phyloP scores from a whole-genome alignment of 345 rosid genomes.

The Populus simonii region DNA sequence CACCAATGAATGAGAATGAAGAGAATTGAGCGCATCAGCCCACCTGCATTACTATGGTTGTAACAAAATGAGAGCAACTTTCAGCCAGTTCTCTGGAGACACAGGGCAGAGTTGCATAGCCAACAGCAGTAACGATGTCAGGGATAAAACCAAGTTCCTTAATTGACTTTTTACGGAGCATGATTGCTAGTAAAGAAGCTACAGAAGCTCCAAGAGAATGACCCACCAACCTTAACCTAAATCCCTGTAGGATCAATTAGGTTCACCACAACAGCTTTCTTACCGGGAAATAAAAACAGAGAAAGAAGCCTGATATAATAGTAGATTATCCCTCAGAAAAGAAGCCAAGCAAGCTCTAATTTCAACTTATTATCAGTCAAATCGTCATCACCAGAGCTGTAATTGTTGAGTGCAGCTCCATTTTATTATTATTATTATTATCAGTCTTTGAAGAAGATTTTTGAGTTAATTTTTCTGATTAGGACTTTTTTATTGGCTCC shows the following conservation, averaged over 20 bases:
- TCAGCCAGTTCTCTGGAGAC: slow-evolving; percentile 88
- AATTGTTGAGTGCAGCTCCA: slow-evolving; percentile 28
- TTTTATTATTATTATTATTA: slow-evolving; percentile 3
- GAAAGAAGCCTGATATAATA: background rate
- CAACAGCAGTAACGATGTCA: slow-evolving; percentile 73
- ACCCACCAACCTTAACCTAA: slow-evolving; percentile 87
- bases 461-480: slow-evolving; percentile 18
- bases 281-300: background rate
- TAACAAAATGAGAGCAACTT: slow-evolving; percentile 79
- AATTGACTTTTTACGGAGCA: slow-evolving; percentile 68
- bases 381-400: slow-evolving; percentile 52
- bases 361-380: slow-evolving; percentile 56
- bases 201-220: slow-evolving; percentile 95
- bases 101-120: slow-evolving; percentile 90
- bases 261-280: slow-evolving; percentile 19
- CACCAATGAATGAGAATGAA: slow-evolving; percentile 3
- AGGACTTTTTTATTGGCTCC: slow-evolving; percentile 49
- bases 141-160: slow-evolving; percentile 79
- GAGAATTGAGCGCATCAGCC: slow-evolving; percentile 8
- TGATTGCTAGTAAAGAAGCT: slow-evolving; percentile 77
- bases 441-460: slow-evolving; percentile 31
- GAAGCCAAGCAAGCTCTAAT: slow-evolving; percentile 72
- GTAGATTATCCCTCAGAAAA: slow-evolving; percentile 2
- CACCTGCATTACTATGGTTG: slow-evolving; percentile 93
- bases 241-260: slow-evolving; percentile 67